These are phyloP conservation scores for Candida montana DNA, from an alignment of 805 yeast species.

Conservation along the genomic window DNA sequence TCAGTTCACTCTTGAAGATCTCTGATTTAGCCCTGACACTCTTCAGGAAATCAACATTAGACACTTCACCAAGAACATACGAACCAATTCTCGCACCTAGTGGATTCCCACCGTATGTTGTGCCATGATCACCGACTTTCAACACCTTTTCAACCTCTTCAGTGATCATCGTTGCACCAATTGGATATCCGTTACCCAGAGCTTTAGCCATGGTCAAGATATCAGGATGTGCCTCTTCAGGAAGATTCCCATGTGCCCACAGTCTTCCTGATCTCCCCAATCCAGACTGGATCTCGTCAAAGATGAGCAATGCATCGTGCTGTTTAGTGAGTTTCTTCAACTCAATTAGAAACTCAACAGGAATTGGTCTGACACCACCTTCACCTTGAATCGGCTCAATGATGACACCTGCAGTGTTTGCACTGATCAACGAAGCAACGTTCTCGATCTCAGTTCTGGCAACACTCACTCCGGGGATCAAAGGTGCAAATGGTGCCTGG, in stretches of 20 bases:
- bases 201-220: constrained; percentile 94
- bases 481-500: constrained; percentile 84
- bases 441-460: constrained; percentile 60
- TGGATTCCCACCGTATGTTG: constrained; percentile 97
- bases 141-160: constrained; percentile 69
- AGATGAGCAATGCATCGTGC: constrained; percentile 71
- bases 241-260: constrained; percentile 85
- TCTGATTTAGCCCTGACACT: constrained; percentile 59
- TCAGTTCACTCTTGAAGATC: constrained; percentile 46
- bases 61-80: constrained; percentile 66
- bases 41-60: constrained; percentile 52
- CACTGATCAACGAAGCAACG: constrained; percentile 41
- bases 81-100: constrained; percentile 77
- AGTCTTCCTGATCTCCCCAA: constrained; percentile 86
- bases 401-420: constrained; percentile 73
- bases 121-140: constrained; percentile 94
- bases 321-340: constrained; percentile 63
- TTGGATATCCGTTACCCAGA: constrained; percentile 93
- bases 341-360: constrained; percentile 55
- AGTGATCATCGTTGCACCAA: constrained; percentile 87
- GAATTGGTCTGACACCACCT: constrained; percentile 81
- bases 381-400: constrained; percentile 98
- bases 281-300: constrained; percentile 97
- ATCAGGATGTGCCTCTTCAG: constrained; percentile 86
- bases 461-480: constrained; percentile 81